Evolutionary conservation across 768 basidiomycete species (phyloP), one percentile per base, ranked within the genome.

Genomic region (Mycena venus): DNA sequence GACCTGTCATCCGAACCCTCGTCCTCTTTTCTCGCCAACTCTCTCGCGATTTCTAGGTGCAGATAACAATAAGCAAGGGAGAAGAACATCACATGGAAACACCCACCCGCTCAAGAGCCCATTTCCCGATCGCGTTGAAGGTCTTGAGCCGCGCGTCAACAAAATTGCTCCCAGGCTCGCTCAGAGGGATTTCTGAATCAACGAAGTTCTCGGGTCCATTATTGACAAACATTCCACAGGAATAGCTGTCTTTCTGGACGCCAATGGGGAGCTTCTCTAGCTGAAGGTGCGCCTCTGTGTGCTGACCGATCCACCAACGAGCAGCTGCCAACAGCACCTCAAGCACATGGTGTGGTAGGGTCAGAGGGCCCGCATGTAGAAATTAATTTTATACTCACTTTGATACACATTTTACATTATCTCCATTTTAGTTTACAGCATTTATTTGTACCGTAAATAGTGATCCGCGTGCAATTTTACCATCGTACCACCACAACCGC

Each of bases 201-300:
- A 61, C 38, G 10, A 61, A 27, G 42, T 71, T 61, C 51, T 64
- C 34, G 12, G 36, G 34, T 15, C 34, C 27, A 47, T 71, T 71
- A 27, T 63, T 34, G 5, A 53, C 63, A 21, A 72, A 29, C 71
- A 72, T 72, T 0, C 64, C 64, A 27, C 71, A 72, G 6, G 71
- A 72, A 25, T 66, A 72, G 5, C 63, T 62, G 19, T 72, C 71
- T 0, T 1, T 19, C 36, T 72, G 71, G 4, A 17, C 5, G 10
- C 40, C 71, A 11, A 67, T 72, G 2, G 63, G 63, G 11, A 72
- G 55, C 31, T 65, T 36, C 0, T 34, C 64, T 3, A 60, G 8
- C n/a, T 3, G 31, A 5, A 49, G 4, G 19, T 47, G n/a, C 5
- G 23, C 11, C 9, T 9, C 29, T 8, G 64, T 66, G 23, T 72